phyloP scores from a whole-genome alignment of 768 basidiomycete species.

The Psilocybe sp. region DNA sequence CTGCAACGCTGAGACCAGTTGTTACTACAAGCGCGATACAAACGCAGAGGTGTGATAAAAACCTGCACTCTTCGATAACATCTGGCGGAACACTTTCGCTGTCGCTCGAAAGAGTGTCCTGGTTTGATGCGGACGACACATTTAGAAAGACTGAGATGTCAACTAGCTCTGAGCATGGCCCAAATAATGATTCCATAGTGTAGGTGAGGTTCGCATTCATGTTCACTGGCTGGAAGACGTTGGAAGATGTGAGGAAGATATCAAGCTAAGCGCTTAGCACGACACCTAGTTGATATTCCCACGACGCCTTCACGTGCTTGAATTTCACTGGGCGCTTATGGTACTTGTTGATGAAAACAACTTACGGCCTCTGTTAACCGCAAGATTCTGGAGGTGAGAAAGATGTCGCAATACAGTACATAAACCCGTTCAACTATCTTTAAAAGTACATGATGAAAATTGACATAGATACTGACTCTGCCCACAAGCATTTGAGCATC shows the following conservation, averaged over 20 bases:
- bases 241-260: no score
- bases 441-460: not conserved
- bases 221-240: no score
- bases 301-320: no score
- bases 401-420: no score
- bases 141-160: slow-evolving; percentile 44
- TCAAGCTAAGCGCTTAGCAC: no score
- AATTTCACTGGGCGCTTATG: no score
- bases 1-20: slow-evolving; percentile 41
- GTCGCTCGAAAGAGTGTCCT: slow-evolving; percentile 1
- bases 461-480: not conserved
- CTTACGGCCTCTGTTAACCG: no score
- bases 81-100: slow-evolving; percentile 8
- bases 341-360: no score
- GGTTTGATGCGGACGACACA: slow-evolving; percentile 19
- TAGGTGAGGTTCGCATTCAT: slow-evolving; percentile 26
- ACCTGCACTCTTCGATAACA: slow-evolving; percentile 45
- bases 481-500: no score
- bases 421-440: no score
- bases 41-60: slow-evolving; percentile 2
- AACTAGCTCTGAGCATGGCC: slow-evolving; percentile 59
- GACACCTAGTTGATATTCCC: no score
- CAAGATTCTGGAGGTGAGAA: no score
- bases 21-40: not conserved
- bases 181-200: slow-evolving; percentile 52